These are phyloP conservation scores for Mycocentrospora acerina DNA, from an alignment of 2,329 filamentous ascomycete genomes.

Conservation along the genomic window DNA sequence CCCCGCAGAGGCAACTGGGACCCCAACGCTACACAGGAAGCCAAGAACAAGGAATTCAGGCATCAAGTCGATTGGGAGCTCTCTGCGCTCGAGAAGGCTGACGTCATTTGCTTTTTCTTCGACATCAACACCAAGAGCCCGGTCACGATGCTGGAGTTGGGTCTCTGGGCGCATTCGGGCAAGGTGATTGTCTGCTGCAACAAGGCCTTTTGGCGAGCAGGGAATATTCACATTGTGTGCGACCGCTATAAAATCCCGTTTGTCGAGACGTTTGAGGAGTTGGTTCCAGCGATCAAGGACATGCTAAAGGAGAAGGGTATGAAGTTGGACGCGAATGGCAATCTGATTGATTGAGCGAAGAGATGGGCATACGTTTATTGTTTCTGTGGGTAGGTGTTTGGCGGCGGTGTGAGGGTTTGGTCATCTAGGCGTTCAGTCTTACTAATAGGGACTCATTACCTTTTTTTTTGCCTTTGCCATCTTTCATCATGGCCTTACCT, in stretches of 20 bases:
- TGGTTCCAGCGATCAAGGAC: conserved; percentile 41
- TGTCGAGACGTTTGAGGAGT: conserved; percentile 45
- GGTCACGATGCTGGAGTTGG: conserved; percentile 63
- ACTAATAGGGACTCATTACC: no score
- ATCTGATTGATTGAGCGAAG: conserved; percentile 7
- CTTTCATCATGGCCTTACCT: no score
- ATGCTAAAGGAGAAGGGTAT: conserved; percentile 35
- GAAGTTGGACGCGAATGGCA: conserved; percentile 16
- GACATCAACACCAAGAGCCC: conserved; percentile 55
- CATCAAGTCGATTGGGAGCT: conserved; percentile 65
- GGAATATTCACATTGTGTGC: conserved; percentile 63
- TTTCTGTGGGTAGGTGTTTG: background rate
- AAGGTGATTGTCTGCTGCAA: conserved; percentile 58
- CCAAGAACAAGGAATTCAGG: conserved; percentile 46
- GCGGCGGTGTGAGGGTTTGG: conserved; percentile 1
- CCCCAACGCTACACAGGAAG: conserved; percentile 51
- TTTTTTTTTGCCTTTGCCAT: background rate
- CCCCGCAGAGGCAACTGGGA: conserved; percentile 62
- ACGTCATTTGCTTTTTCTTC: conserved; percentile 61
- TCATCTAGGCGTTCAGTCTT: conserved; percentile 1
- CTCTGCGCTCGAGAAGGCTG: conserved; percentile 54
- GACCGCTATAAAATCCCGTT: conserved; percentile 49
- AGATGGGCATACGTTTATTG: background rate
- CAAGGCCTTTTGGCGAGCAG: conserved; percentile 57
- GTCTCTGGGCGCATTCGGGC: conserved; percentile 50